Base-by-base conservation (phyloP, 768 basidiomycete genomes). In the Suillus variegatus region DNA sequence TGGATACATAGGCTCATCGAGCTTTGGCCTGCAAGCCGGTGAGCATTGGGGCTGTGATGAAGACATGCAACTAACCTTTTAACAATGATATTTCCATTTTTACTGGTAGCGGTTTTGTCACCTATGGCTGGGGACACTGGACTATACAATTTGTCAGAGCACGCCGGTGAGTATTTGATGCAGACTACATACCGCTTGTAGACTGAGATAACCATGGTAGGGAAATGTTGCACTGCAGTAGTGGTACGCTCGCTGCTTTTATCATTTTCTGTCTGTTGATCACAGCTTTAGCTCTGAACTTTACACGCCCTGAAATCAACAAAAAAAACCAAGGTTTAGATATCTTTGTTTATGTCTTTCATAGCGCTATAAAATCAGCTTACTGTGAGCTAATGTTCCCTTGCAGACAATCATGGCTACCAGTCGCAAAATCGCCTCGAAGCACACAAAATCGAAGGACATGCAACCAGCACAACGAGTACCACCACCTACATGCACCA, bases 51-150 rank as follows among this genome's bases (percentile, higher is more conserved):
- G 51, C 51, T 16, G 25, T 52, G 51, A 52, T 16, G 14, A 52
- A 52, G 25, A 52, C 25, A 28, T 52, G 51, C 51, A 52, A 8
- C 51, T 52, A 52, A 52, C 51, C 51, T 52, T 52, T 52, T 52
- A 25, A 52, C 14, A 28, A 16, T 52, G 28, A 52, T 8, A 52
- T 28, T 4, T 52, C 51, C 51, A 52, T 52, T 52, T 52, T 52
- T 52, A 52, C 16, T 3, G 25, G 14, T 28, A 52, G 51, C 7
- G 0, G 6, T 52, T 52, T 52, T 51, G 49, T 51, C 1, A 25
- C 49, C 49, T 51, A 51, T 52, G 51, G 51, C 51, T 52, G 51
- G 51, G 8, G 51, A 52, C 14, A 8, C 25, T 4, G 25, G 25
- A 52, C 51, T 52, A 28, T 52, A 52, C 51, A 52, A 18, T 52